Percentiles rank a stretch among this genome's conserved stretches.
Conservation (phyloP, 2,329 filamentous ascomycete genomes). For the Botrytis hyacinthi region DNA sequence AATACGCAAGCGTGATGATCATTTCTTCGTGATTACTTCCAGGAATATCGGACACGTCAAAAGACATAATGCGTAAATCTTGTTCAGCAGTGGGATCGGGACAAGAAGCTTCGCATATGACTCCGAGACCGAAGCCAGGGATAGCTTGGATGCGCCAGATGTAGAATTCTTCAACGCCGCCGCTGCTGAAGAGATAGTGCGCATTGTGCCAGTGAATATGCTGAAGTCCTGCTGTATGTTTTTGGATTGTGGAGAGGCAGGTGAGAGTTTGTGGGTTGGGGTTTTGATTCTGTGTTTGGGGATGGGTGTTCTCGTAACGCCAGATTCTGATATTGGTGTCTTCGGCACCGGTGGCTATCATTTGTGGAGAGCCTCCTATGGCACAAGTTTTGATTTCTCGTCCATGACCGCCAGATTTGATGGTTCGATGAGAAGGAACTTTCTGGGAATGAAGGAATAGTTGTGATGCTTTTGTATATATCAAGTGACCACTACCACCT, state of each 20-base stretch:
- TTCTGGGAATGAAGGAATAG: constrained; percentile 46
- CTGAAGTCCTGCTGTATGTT: constrained; percentile 82
- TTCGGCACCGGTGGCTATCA: constrained; percentile 68
- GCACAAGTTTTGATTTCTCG: constrained; percentile 74
- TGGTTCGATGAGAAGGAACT: constrained; percentile 43
- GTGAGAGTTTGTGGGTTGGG: constrained; percentile 18
- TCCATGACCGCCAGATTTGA: constrained; percentile 76
- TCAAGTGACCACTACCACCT: constrained; percentile 51
- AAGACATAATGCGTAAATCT: constrained; percentile 79
- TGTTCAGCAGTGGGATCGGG: constrained; percentile 49
- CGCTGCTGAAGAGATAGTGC: constrained; percentile 76
- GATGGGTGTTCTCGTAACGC: constrained; percentile 40
- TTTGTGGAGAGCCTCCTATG: constrained; percentile 31
- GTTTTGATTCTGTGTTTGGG: background rate
- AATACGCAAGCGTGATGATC: constrained; percentile 69
- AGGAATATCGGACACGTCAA: constrained; percentile 53
- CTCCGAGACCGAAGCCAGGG: constrained; percentile 51
- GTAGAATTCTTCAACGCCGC: constrained; percentile 84
- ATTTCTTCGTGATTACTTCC: background rate
- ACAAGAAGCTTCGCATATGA: constrained; percentile 56
- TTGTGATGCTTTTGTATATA: constrained; percentile 70
- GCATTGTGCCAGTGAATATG: constrained; percentile 61
- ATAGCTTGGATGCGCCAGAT: constrained; percentile 66
- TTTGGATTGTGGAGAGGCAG: constrained; percentile 63
- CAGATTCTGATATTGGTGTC: constrained; percentile 77